These are phyloP conservation scores for Trichoderma reesei DNA, from an alignment of 495 filamentous ascomycete genomes.

Conservation along the genomic window DNA sequence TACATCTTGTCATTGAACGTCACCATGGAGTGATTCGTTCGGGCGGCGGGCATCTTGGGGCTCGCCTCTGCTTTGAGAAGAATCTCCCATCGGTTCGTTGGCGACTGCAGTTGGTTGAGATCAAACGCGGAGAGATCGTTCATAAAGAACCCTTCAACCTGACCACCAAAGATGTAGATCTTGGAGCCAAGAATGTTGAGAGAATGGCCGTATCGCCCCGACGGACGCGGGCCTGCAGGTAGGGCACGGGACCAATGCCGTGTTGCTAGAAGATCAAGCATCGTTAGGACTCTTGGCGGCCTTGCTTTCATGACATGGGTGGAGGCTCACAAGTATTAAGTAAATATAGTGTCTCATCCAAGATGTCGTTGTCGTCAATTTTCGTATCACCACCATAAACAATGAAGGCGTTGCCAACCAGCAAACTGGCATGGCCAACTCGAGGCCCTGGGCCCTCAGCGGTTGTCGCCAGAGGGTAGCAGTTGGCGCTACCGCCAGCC, in stretches of 20 bases:
- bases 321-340: constrained; percentile 76
- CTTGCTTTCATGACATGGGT: background rate
- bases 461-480: constrained; percentile 83
- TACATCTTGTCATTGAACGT: constrained; percentile 91
- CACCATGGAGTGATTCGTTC: constrained; percentile 91
- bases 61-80: constrained; percentile 29
- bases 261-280: constrained; percentile 52
- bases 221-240: constrained; percentile 70
- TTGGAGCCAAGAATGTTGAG: constrained; percentile 93
- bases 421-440: constrained; percentile 87
- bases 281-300: background rate
- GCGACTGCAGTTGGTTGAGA: constrained; percentile 80
- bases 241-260: constrained; percentile 95
- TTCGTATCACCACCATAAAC: constrained; percentile 99
- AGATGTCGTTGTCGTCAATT: constrained; percentile 76
- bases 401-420: constrained; percentile 98
- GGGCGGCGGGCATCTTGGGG: constrained; percentile 55
- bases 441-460: constrained; percentile 90
- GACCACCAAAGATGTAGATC: constrained; percentile 94
- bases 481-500: constrained; percentile 74
- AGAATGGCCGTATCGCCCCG: constrained; percentile 92
- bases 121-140: constrained; percentile 98
- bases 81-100: constrained; percentile 86
- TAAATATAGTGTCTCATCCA: constrained; percentile 94
- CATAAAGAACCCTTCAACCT: constrained; percentile 96